A percentile compares a stretch with the other conserved stretches of the same genome.
phyloP scores from a whole-genome alignment of 2,329 filamentous ascomycete genomes.

The Cytospora chrysosperma region DNA sequence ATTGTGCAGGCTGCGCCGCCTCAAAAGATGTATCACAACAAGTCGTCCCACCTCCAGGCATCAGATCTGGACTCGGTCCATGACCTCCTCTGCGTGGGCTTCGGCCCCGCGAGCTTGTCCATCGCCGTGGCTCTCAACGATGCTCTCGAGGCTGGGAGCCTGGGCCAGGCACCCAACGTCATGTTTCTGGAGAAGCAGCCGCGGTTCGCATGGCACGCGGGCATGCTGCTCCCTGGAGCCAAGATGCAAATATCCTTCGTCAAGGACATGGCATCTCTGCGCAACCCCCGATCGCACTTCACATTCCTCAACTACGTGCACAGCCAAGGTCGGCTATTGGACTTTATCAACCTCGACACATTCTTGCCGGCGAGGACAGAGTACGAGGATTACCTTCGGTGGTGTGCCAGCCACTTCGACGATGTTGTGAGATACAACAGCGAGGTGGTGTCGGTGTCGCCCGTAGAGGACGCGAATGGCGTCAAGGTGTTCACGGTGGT shows the following conservation, averaged over 20 bases:
- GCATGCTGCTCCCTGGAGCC: slow-evolving; percentile 89
- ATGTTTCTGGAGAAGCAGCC: slow-evolving; percentile 85
- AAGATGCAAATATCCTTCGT: slow-evolving; percentile 98
- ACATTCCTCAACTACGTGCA: slow-evolving; percentile 96
- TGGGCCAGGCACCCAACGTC: slow-evolving; percentile 62
- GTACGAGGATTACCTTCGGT: slow-evolving; percentile 93
- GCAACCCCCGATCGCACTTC: slow-evolving; percentile 85
- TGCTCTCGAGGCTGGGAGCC: slow-evolving; percentile 54
- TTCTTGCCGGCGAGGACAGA: slow-evolving; percentile 84
- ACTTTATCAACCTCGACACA: slow-evolving; percentile 87
- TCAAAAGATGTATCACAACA: slow-evolving; percentile 33
- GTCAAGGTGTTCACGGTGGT: slow-evolving; percentile 67
- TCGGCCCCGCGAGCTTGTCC: slow-evolving; percentile 86
- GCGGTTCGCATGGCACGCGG: slow-evolving; percentile 87
- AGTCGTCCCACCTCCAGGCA: slow-evolving; percentile 33
- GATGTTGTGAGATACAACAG: slow-evolving; percentile 71
- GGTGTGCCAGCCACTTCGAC: slow-evolving; percentile 83
- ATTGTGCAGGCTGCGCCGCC: slow-evolving; percentile 12
- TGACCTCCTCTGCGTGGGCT: slow-evolving; percentile 88
- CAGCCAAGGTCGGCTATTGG: slow-evolving; percentile 73
- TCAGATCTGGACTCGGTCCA: slow-evolving; percentile 63
- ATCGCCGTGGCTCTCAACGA: slow-evolving; percentile 90
- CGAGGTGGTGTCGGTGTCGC: slow-evolving; percentile 71
- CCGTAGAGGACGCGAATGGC: slow-evolving; percentile 48
- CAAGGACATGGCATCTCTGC: slow-evolving; percentile 88